These are phyloP conservation scores for Kandelia obovata DNA, from an alignment of 345 rosid species.

Conservation along the genomic window DNA sequence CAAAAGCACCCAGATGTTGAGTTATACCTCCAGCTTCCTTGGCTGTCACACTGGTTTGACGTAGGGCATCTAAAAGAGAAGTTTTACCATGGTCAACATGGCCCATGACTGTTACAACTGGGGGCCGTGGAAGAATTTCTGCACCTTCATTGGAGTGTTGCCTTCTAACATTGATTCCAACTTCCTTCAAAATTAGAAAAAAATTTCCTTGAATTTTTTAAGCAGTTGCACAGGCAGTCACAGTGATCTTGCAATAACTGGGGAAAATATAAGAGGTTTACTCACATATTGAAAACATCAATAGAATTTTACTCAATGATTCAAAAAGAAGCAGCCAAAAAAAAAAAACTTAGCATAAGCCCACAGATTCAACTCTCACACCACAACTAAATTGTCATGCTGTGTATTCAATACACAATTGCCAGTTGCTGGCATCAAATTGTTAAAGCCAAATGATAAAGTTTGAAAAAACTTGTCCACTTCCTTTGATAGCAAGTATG, in stretches of 20 bases:
- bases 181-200: conserved; percentile 51
- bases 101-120: conserved; percentile 92
- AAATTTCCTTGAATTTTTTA: conserved; percentile 4
- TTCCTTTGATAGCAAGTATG: not conserved
- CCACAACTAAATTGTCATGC: too few species aligned
- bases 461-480: too few species aligned
- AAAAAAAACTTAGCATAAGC: too few species aligned
- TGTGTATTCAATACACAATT: too few species aligned
- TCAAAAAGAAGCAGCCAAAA: too few species aligned
- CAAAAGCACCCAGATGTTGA: conserved; percentile 92
- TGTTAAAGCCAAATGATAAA: too few species aligned
- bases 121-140: conserved; percentile 61
- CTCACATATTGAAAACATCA: too few species aligned
- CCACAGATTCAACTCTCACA: too few species aligned
- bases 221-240: conserved; percentile 6
- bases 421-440: too few species aligned
- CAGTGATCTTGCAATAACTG: not conserved
- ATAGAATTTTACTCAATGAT: too few species aligned
- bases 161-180: conserved; percentile 69
- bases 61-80: conserved; percentile 79
- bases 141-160: conserved; percentile 68
- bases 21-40: conserved; percentile 98
- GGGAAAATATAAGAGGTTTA: not conserved
- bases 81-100: conserved; percentile 99
- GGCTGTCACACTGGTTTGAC: conserved; percentile 83